Percentiles rank a stretch among this genome's conserved stretches.
Evolutionary conservation across 2,329 filamentous ascomycete species (phyloP).

Genomic region (Phaeosphaeriaceae sp.): DNA sequence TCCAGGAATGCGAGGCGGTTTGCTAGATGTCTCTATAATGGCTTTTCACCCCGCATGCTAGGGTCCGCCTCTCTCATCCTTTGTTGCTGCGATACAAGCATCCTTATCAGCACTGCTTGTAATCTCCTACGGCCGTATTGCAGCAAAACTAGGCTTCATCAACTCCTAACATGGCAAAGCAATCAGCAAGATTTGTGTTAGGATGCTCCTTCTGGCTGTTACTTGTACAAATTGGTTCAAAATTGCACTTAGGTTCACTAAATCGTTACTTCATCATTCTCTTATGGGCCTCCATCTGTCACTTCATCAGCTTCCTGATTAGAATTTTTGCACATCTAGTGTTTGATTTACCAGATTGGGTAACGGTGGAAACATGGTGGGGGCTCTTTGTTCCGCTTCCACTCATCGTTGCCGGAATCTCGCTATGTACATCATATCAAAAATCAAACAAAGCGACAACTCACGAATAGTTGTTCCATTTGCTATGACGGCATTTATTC

Average conservation of each 20-base stretch:
- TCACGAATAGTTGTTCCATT: constrained; percentile 11
- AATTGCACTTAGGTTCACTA: constrained; percentile 55
- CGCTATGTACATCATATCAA: constrained; percentile 33
- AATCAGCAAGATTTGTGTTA: constrained; percentile 59
- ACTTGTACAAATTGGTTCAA: constrained; percentile 59
- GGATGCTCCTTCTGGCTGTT: constrained; percentile 62
- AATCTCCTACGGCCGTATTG: constrained; percentile 58
- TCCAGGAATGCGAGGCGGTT: background rate
- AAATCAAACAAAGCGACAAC: constrained; percentile 13
- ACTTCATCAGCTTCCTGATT: constrained; percentile 55
- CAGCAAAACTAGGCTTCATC: constrained; percentile 56
- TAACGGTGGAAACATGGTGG: constrained; percentile 50
- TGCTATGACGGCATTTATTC: constrained; percentile 31
- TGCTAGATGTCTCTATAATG: background rate
- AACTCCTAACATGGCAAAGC: constrained; percentile 57
- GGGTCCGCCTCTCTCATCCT: constrained; percentile 41
- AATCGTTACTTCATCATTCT: constrained; percentile 56
- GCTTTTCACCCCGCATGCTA: constrained; percentile 4
- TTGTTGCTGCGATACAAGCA: constrained; percentile 61
- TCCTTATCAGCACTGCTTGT: constrained; percentile 61
- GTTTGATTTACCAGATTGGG: constrained; percentile 60
- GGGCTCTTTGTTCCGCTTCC: constrained; percentile 37
- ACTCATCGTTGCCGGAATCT: constrained; percentile 37
- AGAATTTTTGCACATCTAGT: constrained; percentile 51
- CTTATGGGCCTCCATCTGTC: constrained; percentile 59